phyloP scores from a whole-genome alignment of 768 basidiomycete genomes.

The Baorangia bicolor region DNA sequence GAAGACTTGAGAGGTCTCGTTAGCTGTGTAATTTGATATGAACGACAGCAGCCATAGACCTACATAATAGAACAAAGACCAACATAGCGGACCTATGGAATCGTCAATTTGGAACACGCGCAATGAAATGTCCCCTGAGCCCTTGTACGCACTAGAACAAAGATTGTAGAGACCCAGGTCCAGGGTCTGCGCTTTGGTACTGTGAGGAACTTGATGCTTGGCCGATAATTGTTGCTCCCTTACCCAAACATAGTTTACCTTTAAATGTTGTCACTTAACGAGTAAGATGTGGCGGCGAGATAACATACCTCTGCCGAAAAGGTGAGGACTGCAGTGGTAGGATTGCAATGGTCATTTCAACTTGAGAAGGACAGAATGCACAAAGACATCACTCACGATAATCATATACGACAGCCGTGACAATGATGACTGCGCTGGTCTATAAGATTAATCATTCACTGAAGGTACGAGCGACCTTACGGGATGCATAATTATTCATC shows the following conservation, averaged over 20 bases:
- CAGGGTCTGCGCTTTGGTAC: neutral
- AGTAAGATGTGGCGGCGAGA: neutral
- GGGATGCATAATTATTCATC: neutral
- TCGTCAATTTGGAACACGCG: neutral
- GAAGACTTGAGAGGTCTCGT: too few species aligned
- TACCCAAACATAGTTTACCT: neutral
- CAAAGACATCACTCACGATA: neutral
- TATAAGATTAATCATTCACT: neutral
- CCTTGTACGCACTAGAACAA: neutral
- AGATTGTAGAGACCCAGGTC: neutral
- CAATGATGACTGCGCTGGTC: neutral
- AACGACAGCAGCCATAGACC: neutral
- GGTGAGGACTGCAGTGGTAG: neutral
- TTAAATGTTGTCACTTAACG: neutral
- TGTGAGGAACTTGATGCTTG: neutral
- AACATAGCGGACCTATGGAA: neutral
- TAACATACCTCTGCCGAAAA: neutral
- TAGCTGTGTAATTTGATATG: neutral
- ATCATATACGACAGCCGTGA: neutral
- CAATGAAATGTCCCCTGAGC: too few species aligned
- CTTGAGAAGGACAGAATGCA: too few species aligned
- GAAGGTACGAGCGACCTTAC: neutral
- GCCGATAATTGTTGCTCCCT: neutral
- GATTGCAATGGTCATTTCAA: neutral
- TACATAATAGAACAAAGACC: neutral